Conservation (phyloP, 371 early-diverging fungal species). For the Coemansia sp. region DNA sequence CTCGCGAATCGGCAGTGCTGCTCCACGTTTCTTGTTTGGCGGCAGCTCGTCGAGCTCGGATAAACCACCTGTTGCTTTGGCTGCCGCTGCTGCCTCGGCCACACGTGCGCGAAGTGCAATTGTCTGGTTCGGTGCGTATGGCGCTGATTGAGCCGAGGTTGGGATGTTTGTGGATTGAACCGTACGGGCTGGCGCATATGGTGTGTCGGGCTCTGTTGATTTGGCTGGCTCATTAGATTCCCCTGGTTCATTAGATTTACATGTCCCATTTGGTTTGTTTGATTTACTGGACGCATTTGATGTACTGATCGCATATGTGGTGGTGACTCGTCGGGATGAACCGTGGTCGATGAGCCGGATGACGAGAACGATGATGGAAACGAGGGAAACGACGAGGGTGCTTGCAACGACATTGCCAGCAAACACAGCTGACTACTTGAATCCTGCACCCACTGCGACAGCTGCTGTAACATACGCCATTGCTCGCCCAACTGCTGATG, state of each 20-base stretch:
- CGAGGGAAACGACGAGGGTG: not conserved
- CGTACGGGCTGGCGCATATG: not conserved
- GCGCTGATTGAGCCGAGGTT: not conserved
- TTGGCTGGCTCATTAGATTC: no score
- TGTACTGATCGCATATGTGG: not conserved
- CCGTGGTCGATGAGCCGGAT: not conserved
- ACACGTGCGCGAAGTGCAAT: not conserved
- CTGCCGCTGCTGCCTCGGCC: not conserved
- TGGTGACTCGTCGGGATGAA: not conserved
- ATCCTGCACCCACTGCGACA: slow-evolving; percentile 8
- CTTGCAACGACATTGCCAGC: slow-evolving; percentile 1
- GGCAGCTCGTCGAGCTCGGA: not conserved
- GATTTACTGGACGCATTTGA: not conserved
- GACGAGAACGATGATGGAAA: not conserved
- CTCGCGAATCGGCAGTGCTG: slow-evolving; percentile 4
- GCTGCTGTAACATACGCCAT: slow-evolving; percentile 5
- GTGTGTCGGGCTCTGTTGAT: not conserved
- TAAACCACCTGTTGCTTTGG: not conserved
- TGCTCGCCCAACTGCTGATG: slow-evolving; percentile 9
- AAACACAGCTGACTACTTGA: slow-evolving; percentile 3
- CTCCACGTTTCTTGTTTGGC: not conserved
- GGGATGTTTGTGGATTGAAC: not conserved
- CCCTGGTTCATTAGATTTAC: no score
- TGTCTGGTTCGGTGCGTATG: not conserved
- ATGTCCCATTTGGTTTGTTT: no score